phyloP scores from a whole-genome alignment of 2,329 filamentous ascomycete genomes.

The Arthrobotrys conoides region DNA sequence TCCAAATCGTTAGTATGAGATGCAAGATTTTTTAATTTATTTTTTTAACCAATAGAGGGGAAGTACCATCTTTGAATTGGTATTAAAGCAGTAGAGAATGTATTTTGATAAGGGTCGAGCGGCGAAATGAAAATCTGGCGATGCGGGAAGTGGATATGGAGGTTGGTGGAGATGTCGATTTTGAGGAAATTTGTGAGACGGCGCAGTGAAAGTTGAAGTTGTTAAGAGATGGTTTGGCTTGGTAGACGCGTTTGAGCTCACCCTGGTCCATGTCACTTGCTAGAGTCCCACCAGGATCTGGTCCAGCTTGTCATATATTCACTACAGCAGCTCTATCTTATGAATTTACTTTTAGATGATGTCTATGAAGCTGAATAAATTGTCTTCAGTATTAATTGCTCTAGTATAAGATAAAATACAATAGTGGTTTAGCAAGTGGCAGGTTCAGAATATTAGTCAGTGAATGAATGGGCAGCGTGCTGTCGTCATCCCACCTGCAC shows the following conservation, averaged over 20 bases:
- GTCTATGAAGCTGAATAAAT: not conserved
- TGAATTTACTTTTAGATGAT: not conserved
- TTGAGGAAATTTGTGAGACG: constrained; percentile 31
- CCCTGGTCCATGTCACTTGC: not conserved
- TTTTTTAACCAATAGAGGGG: not conserved
- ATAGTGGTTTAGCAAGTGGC: not conserved
- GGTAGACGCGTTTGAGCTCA: constrained; percentile 46
- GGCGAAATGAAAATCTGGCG: not conserved
- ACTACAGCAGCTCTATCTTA: no score
- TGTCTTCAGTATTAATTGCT: not conserved
- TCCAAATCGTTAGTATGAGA: not conserved
- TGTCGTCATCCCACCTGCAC: constrained; percentile 54
- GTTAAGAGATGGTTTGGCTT: constrained; percentile 20
- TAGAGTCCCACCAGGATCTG: no score
- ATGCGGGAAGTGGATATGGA: not conserved
- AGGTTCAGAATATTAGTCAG: not conserved
- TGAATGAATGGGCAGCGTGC: constrained; percentile 22
- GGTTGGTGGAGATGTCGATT: constrained; percentile 15
- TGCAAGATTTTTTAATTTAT: constrained; percentile 28
- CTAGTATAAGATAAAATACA: not conserved
- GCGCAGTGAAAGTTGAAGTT: constrained; percentile 14
- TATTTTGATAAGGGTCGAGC: not conserved
- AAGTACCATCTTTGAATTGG: constrained; percentile 40
- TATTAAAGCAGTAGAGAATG: not conserved
- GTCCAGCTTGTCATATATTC: no score